These are phyloP conservation scores for Carallia pectinifolia DNA, from an alignment of 345 rosid genomes.

Conservation along the genomic window DNA sequence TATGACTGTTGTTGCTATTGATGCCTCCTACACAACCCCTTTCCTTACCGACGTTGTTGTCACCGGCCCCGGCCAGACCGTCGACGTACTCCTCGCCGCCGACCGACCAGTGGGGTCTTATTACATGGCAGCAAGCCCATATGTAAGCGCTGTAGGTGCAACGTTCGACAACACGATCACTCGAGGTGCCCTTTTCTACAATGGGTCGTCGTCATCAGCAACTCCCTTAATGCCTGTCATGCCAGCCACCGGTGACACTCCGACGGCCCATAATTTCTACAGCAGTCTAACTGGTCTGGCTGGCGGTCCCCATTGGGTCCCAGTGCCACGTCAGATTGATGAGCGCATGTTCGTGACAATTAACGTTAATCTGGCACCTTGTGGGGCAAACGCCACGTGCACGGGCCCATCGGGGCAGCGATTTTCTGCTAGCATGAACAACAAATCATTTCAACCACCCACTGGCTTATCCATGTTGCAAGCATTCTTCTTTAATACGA, in stretches of 20 bases:
- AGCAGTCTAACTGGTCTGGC: slow-evolving; percentile 39
- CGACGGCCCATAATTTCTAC: slow-evolving; percentile 58
- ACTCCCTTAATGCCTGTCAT: slow-evolving; percentile 50
- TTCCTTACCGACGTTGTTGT: slow-evolving; percentile 60
- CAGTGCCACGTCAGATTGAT: slow-evolving; percentile 57
- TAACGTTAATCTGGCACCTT: slow-evolving; percentile 43
- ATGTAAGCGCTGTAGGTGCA: slow-evolving; percentile 32
- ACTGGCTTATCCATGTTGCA: slow-evolving; percentile 32
- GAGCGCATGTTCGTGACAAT: slow-evolving; percentile 61
- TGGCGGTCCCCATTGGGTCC: slow-evolving; percentile 45
- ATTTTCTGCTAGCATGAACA: not conserved
- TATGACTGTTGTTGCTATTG: slow-evolving; percentile 67
- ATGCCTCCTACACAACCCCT: slow-evolving; percentile 67
- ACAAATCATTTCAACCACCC: not conserved
- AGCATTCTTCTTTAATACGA: slow-evolving; percentile 37
- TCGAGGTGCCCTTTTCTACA: slow-evolving; percentile 49
- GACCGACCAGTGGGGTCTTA: slow-evolving; percentile 58
- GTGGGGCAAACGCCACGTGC: slow-evolving; percentile 18
- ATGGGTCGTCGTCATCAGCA: slow-evolving; percentile 11
- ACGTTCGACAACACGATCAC: slow-evolving; percentile 52
- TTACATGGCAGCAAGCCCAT: slow-evolving; percentile 69
- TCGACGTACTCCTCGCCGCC: slow-evolving; percentile 56
- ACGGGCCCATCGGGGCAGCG: not conserved
- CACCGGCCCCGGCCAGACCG: slow-evolving; percentile 72
- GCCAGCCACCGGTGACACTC: slow-evolving; percentile 54